These are phyloP conservation scores for Rhipidocladum racemiflorum DNA, from an alignment of 176 grass and related monocot species.

Conservation along the genomic window DNA sequence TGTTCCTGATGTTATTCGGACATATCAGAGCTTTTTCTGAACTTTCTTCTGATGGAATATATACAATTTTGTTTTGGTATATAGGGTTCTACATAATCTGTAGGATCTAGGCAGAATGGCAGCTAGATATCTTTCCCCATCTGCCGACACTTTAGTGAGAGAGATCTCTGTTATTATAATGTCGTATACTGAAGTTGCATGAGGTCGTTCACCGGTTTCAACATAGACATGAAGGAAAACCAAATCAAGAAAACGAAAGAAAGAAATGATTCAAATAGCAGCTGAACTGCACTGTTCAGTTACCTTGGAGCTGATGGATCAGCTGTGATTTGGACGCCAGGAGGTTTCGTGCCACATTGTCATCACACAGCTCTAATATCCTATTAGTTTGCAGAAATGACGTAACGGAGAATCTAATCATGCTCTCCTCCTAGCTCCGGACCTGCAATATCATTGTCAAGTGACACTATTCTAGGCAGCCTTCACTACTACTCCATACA, in stretches of 20 bases:
- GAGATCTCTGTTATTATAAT: constrained; percentile 1
- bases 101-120: constrained; percentile 9
- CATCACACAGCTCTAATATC: constrained; percentile 28
- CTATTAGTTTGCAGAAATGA: constrained; percentile 24
- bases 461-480: constrained; percentile 22
- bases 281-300: constrained; percentile 14
- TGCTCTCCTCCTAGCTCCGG: neutral
- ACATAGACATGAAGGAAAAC: constrained; percentile 20
- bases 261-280: constrained; percentile 14
- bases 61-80: neutral
- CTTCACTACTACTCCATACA: neutral
- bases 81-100: neutral
- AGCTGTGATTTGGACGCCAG: constrained; percentile 35
- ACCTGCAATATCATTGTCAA: constrained; percentile 23
- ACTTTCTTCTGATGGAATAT: neutral
- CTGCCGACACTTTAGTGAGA: constrained; percentile 40
- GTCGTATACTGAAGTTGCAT: constrained; percentile 28
- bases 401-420: constrained; percentile 37
- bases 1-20: neutral
- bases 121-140: constrained; percentile 21
- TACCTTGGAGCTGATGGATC: constrained; percentile 25
- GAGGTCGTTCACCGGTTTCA: constrained; percentile 29
- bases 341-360: constrained; percentile 25
- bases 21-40: neutral
- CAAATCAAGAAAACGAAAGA: constrained; percentile 17